These are phyloP conservation scores for Cocos nucifera DNA, from an alignment of 176 grass and related monocot species.

Conservation along the genomic window DNA sequence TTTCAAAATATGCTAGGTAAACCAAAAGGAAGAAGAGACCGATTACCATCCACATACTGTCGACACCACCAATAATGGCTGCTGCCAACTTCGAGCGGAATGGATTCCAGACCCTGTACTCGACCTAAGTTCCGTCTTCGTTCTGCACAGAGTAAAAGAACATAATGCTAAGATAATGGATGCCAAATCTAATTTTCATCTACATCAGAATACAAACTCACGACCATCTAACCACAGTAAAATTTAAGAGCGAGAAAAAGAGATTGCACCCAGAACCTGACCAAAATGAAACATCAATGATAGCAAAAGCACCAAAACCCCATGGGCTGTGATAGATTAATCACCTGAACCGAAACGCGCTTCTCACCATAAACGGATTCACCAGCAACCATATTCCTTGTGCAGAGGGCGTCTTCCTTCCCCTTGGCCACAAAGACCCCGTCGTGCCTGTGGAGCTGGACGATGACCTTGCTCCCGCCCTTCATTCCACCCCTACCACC, in stretches of 20 bases:
- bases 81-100: conserved; percentile 89
- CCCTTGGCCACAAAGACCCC: conserved; percentile 80
- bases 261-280: no score
- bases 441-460: conserved; percentile 62
- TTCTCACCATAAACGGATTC: conserved; percentile 89
- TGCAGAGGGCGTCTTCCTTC: conserved; percentile 96
- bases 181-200: no score
- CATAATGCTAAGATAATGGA: background rate
- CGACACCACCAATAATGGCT: conserved; percentile 73
- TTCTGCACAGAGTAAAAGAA: conserved; percentile 21
- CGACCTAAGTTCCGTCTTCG: conserved; percentile 60
- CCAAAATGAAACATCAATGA: no score
- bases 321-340: no score
- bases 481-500: conserved; percentile 45
- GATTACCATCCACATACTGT: conserved; percentile 84
- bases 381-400: conserved; percentile 72
- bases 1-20: background rate
- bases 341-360: conserved; percentile 69
- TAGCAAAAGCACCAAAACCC: no score
- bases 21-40: background rate
- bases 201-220: no score
- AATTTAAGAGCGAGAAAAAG: no score
- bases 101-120: conserved; percentile 83
- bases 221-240: no score
- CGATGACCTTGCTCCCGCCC: conserved; percentile 72